These are phyloP conservation scores for Talaromyces verruculosus DNA, from an alignment of 2,329 filamentous ascomycete genomes.

Conservation along the genomic window DNA sequence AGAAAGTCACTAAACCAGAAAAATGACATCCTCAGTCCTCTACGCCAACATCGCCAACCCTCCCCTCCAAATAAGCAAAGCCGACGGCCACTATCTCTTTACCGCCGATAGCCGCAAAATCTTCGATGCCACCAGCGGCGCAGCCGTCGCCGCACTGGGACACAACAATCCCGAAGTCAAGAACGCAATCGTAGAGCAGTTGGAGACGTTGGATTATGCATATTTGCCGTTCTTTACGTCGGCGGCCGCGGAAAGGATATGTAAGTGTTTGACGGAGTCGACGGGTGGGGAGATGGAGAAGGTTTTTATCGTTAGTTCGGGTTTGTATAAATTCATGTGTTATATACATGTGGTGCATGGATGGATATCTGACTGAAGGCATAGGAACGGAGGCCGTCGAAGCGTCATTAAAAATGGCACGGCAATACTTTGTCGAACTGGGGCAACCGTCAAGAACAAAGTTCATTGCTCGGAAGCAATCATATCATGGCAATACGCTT, in stretches of 20 bases:
- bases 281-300: constrained; percentile 53
- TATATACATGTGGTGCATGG: not conserved
- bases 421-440: constrained; percentile 64
- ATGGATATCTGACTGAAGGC: not conserved
- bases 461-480: constrained; percentile 63
- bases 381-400: constrained; percentile 59
- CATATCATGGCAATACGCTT: constrained; percentile 69
- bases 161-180: constrained; percentile 62
- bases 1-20: not conserved
- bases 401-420: constrained; percentile 63
- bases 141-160: constrained; percentile 70
- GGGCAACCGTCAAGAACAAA: constrained; percentile 54
- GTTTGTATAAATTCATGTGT: constrained; percentile 32
- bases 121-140: constrained; percentile 69
- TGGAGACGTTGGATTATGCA: constrained; percentile 55
- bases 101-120: constrained; percentile 51
- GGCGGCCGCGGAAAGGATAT: constrained; percentile 52
- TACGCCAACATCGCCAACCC: not conserved
- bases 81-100: not conserved
- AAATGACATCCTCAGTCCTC: constrained; percentile 6
- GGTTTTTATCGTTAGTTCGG: constrained; percentile 58
- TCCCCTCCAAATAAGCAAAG: not conserved
- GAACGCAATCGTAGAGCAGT: constrained; percentile 59
- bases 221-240: constrained; percentile 54
- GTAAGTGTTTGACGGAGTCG: constrained; percentile 47